These are phyloP conservation scores for Solanum chilense DNA, from an alignment of 257 asterid genomes.

Conservation along the genomic window DNA sequence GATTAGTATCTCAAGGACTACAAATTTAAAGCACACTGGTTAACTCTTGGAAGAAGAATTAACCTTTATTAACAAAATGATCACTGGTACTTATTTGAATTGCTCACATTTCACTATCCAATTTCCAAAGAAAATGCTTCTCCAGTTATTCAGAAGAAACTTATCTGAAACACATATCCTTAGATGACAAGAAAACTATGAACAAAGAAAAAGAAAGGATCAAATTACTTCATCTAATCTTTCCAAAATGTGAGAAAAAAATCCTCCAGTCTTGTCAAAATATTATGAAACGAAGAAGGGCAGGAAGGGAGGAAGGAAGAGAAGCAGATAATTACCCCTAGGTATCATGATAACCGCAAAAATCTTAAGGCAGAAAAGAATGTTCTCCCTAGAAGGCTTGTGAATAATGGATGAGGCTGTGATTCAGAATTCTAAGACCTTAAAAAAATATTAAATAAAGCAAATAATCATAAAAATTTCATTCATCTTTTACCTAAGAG, in stretches of 20 bases:
- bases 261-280: background rate
- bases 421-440: background rate
- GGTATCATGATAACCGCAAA: background rate
- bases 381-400: background rate
- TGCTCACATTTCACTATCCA: background rate
- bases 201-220: background rate
- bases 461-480: background rate
- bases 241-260: background rate
- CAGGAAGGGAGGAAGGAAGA: background rate
- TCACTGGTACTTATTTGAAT: background rate
- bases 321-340: background rate
- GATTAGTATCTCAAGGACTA: background rate
- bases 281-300: background rate
- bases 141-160: background rate
- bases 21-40: background rate
- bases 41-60: background rate
- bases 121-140: background rate
- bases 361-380: background rate
- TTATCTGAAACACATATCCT: background rate
- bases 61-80: background rate
- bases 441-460: background rate
- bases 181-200: background rate
- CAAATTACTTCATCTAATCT: background rate
- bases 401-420: background rate
- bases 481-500: slow-evolving; percentile 44